Percentiles rank a stretch among this genome's conserved stretches.
phyloP scores from a whole-genome alignment of 2,329 filamentous ascomycete species.

The Delphinella strobiligena region DNA sequence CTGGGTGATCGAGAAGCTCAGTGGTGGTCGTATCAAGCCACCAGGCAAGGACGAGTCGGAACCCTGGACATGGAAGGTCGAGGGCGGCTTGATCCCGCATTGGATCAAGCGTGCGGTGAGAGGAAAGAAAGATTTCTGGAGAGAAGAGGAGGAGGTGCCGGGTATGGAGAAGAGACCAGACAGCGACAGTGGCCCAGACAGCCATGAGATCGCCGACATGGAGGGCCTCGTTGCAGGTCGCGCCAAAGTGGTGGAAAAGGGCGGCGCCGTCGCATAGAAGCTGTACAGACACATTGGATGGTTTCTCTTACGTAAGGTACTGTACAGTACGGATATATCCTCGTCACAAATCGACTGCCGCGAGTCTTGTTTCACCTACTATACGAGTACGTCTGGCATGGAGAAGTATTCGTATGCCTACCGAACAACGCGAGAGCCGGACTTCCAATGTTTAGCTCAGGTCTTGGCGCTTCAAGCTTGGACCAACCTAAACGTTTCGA shows the following conservation, averaged over 20 bases:
- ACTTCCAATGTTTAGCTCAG: too few species aligned
- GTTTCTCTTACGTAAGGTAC: too few species aligned
- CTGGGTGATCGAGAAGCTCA: constrained; percentile 54
- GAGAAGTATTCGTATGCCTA: too few species aligned
- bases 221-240: not conserved
- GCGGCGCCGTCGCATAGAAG: not conserved
- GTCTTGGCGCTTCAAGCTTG: too few species aligned
- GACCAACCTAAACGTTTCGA: too few species aligned
- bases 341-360: too few species aligned
- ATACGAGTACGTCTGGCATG: too few species aligned
- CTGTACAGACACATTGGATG: too few species aligned
- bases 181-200: not conserved
- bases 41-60: constrained; percentile 67
- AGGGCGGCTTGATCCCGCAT: constrained; percentile 61
- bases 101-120: constrained; percentile 54
- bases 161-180: not conserved
- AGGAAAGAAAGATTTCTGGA: constrained; percentile 69
- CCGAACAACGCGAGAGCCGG: too few species aligned
- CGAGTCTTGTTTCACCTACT: too few species aligned
- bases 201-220: not conserved
- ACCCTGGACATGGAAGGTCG: constrained; percentile 65
- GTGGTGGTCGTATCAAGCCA: constrained; percentile 59
- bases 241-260: not conserved
- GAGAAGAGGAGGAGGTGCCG: constrained; percentile 15
- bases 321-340: too few species aligned